Evolutionary conservation across 352 stramenopile genomes (phyloP).

Genomic region (Halophytophthora batemanensis): DNA sequence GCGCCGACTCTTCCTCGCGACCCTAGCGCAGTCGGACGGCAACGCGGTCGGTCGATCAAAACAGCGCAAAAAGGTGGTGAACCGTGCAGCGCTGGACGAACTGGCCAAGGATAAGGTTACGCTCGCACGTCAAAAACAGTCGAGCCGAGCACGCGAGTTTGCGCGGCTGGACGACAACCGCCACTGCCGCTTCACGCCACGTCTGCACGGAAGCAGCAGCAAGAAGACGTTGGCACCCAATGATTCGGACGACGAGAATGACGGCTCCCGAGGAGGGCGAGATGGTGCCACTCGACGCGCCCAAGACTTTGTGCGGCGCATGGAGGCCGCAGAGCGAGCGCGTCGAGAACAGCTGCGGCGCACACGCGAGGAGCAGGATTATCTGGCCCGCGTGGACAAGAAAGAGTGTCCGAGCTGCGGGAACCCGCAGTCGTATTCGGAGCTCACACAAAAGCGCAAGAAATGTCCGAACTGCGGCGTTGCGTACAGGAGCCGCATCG

Average conservation of each 20-base stretch:
- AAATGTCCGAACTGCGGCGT: slow-evolving; percentile 77
- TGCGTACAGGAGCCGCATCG: slow-evolving; percentile 59
- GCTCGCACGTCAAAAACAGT: slow-evolving; percentile 29
- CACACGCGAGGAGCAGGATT: slow-evolving; percentile 54
- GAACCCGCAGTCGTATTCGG: slow-evolving; percentile 70
- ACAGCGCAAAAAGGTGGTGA: slow-evolving; percentile 14
- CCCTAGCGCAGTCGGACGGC: slow-evolving; percentile 24
- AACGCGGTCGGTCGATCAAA: neutral
- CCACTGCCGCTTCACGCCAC: slow-evolving; percentile 56
- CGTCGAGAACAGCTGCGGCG: slow-evolving; percentile 53
- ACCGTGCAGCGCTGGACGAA: slow-evolving; percentile 42
- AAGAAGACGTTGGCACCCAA: slow-evolving; percentile 14
- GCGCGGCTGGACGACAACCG: slow-evolving; percentile 55
- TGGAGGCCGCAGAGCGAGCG: slow-evolving; percentile 67
- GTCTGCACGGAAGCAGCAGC: slow-evolving; percentile 23
- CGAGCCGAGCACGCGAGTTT: slow-evolving; percentile 27
- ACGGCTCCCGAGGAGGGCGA: slow-evolving; percentile 20
- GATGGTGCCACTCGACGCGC: slow-evolving; percentile 17
- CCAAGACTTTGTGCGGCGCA: slow-evolving; percentile 69
- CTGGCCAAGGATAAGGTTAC: slow-evolving; percentile 45
- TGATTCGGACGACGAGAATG: slow-evolving; percentile 46
- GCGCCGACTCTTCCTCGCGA: slow-evolving; percentile 56
- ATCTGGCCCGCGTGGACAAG: slow-evolving; percentile 63
- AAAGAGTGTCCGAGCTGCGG: slow-evolving; percentile 76
- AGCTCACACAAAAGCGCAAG: slow-evolving; percentile 77